These are phyloP conservation scores for Paralagenidium karlingii DNA, from an alignment of 352 stramenopile genomes.

Conservation along the genomic window DNA sequence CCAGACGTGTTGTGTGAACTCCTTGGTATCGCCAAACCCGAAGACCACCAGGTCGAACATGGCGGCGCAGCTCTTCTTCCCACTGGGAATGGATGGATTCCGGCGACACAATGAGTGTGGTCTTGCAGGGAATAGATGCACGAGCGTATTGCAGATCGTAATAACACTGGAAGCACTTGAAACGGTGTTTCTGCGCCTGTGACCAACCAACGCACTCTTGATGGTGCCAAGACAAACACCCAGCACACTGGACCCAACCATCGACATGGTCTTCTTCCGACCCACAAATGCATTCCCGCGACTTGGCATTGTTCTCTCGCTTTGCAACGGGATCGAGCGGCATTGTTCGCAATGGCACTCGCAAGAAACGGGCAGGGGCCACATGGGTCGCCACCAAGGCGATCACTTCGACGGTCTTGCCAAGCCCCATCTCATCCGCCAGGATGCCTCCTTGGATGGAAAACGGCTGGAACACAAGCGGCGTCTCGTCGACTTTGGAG, in stretches of 20 bases:
- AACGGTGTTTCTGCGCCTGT: no score
- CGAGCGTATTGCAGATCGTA: no score
- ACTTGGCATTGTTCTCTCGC: background rate
- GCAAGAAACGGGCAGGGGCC: background rate
- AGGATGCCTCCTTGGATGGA: conserved; percentile 74
- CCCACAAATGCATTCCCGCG: conserved; percentile 41
- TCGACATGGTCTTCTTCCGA: conserved; percentile 14
- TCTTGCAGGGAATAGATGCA: conserved; percentile 31
- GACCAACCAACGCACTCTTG: conserved; percentile 48
- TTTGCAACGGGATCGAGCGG: background rate
- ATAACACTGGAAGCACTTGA: conserved; percentile 61
- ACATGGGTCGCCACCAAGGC: conserved; percentile 18
- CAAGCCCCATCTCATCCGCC: conserved; percentile 87
- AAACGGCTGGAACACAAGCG: conserved; percentile 3
- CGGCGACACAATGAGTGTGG: conserved; percentile 88
- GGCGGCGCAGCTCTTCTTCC: conserved; percentile 73
- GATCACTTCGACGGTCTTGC: conserved; percentile 81
- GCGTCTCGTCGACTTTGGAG: background rate
- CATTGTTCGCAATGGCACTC: no score
- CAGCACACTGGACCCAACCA: conserved; percentile 33
- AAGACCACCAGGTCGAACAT: conserved; percentile 41
- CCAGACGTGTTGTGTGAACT: no score
- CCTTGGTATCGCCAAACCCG: conserved; percentile 43
- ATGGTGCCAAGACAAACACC: conserved; percentile 49
- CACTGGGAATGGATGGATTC: conserved; percentile 86